Percentiles rank a stretch among this genome's conserved stretches.
phyloP scores from a whole-genome alignment of 78 protist genomes.

The Reticulomyxa filosa region DNA sequence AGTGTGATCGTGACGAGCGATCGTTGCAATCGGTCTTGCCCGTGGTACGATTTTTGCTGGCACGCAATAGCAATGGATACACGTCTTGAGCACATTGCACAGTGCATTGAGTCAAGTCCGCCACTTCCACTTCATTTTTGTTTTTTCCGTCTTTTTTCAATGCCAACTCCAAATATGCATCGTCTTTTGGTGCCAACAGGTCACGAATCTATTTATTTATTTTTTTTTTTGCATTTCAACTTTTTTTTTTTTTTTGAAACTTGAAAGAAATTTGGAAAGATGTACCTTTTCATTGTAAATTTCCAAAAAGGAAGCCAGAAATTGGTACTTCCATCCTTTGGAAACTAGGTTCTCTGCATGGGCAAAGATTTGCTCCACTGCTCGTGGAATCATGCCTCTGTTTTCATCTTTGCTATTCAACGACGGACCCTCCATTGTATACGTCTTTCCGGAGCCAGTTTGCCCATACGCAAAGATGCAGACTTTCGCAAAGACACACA shows the following conservation, averaged over 20 bases:
- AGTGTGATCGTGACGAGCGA: slow-evolving; percentile 9
- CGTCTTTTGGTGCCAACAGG: neutral
- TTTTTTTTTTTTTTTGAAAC: too few species aligned
- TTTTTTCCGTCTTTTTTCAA: too few species aligned
- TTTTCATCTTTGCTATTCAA: too few species aligned
- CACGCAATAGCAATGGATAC: too few species aligned
- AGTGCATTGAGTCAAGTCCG: too few species aligned
- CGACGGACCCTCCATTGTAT: slow-evolving; percentile 8
- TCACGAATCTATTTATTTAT: neutral
- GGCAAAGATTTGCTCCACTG: neutral
- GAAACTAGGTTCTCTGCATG: neutral
- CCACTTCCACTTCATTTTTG: too few species aligned
- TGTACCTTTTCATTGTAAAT: neutral
- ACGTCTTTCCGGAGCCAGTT: slow-evolving; percentile 4
- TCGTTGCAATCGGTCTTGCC: slow-evolving; percentile 7
- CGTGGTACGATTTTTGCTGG: neutral
- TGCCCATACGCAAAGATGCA: slow-evolving; percentile 15
- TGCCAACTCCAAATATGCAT: neutral
- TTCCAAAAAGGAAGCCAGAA: neutral
- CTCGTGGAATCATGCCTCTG: neutral
- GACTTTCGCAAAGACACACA: too few species aligned
- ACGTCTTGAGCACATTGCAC: too few species aligned
- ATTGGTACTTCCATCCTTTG: neutral
- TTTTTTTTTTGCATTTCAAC: too few species aligned
- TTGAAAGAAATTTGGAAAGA: too few species aligned